These are phyloP conservation scores for Pisolithus microcarpus DNA, from an alignment of 768 basidiomycete species.

Conservation along the genomic window DNA sequence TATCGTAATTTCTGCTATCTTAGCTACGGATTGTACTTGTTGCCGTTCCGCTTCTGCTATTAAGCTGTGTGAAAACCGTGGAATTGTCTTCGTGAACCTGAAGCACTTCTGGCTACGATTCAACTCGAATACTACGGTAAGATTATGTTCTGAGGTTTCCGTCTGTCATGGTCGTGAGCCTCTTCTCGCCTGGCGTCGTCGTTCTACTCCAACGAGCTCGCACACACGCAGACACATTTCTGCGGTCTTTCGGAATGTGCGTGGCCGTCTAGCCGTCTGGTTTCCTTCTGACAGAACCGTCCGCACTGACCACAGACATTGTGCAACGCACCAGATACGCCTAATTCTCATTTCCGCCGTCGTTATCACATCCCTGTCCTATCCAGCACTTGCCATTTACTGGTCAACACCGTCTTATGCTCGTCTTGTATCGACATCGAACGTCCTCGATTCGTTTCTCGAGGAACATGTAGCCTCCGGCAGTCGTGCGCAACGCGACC, in stretches of 20 bases:
- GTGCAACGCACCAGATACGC: conserved; percentile 84
- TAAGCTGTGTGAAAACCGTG: too few relatives aligned
- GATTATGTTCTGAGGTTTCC: neutral
- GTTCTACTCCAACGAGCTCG: conserved; percentile 29
- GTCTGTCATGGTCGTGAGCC: conserved; percentile 16
- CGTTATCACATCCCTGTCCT: conserved; percentile 84
- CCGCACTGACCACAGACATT: conserved; percentile 47
- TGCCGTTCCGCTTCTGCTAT: too few relatives aligned
- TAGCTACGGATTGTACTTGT: too few relatives aligned
- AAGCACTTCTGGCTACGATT: too few relatives aligned
- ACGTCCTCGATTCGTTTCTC: conserved; percentile 57
- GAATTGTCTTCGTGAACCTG: too few relatives aligned
- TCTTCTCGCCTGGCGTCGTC: conserved; percentile 12
- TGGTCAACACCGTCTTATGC: conserved; percentile 65
- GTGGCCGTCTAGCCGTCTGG: conserved; percentile 25
- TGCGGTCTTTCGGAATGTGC: conserved; percentile 75
- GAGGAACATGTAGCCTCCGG: conserved; percentile 46
- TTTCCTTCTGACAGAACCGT: conserved; percentile 5
- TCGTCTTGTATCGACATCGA: conserved; percentile 42
- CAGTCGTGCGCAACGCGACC: conserved; percentile 51
- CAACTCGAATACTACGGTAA: too few relatives aligned
- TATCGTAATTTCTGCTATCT: conserved; percentile 7
- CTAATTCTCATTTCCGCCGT: conserved; percentile 82
- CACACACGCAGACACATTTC: conserved; percentile 40
- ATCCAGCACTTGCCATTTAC: conserved; percentile 84